Base-by-base conservation (phyloP, 345 rosid species). In the Durio zibethinus region DNA sequence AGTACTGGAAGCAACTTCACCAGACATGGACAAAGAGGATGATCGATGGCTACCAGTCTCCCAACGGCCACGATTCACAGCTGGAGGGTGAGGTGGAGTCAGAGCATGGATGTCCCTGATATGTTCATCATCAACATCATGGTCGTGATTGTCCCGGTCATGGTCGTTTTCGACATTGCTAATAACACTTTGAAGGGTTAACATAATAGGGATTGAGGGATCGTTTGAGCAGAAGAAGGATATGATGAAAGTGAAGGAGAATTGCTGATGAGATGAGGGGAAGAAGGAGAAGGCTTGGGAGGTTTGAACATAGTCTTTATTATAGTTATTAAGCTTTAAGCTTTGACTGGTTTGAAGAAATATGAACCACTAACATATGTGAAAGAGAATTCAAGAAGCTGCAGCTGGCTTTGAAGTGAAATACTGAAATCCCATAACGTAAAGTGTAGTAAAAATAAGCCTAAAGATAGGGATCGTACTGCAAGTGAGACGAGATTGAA, bases 61-160 rank as follows among this genome's bases (percentile, higher is more conserved):
- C 92, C 91, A 92, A 73, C 83, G 77, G 60, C 82, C 82, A n/a
- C 79, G 82, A 5, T 80, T 52, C 4, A 80, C 76, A 0, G 84
- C 89, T 2, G 87, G 92, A 10, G 89, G 87, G 2, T 40, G 85
- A 0, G 91, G 91, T 42, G 88, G 95, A 62, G 91, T 85, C 79
- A 91, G 77, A 0, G 97, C 90, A 77, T 95, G 94, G 87, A 93
- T 92, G 85, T 95, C 99, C 20, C 99, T 86, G 71, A 93, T 78
- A 5, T 81, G 76, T 68, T 89, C 85, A 36, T 4, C 33, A 18
- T 29, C 83, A 4, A n/a, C 73, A 4, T 50, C 16, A 10, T 20
- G 9, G 7, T 74, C 83, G 0, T 81, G 71, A 1, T 70, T 11
- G 1, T 65, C 29, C 10, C n/a, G 43, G 45, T 72, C 52, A 50